Evolutionary conservation across 2,329 filamentous ascomycete genomes (phyloP).

Genomic region (Fusarium verticillioides): DNA sequence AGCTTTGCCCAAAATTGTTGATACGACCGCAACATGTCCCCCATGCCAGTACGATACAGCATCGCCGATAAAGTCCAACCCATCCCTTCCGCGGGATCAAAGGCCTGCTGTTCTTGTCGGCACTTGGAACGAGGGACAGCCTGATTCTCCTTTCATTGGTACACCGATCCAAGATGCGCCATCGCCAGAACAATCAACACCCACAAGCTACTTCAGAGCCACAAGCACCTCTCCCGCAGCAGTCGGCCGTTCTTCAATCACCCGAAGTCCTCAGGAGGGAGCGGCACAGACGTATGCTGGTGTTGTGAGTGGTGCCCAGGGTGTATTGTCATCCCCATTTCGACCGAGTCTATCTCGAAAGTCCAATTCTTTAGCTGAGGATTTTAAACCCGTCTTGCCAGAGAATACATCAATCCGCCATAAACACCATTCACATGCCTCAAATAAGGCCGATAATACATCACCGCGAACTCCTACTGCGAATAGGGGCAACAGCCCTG

Average conservation of each 20-base stretch:
- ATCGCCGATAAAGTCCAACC: conserved; percentile 41
- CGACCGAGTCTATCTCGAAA: conserved; percentile 17
- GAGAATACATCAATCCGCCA: conserved; percentile 9
- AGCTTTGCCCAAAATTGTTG: conserved; percentile 14
- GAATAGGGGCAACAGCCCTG: neutral
- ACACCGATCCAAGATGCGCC: conserved; percentile 42
- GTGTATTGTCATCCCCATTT: conserved; percentile 13
- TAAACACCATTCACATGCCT: conserved; percentile 1
- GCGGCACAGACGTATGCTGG: conserved; percentile 30
- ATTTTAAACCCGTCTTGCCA: neutral
- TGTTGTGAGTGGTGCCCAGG: conserved; percentile 14
- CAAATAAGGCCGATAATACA: conserved; percentile 32
- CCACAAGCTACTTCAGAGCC: conserved; percentile 35
- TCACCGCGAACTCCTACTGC: conserved; percentile 14
- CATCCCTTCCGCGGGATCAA: conserved; percentile 57
- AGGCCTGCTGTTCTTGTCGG: conserved; percentile 64
- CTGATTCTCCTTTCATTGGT: conserved; percentile 62
- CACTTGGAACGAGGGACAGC: conserved; percentile 72
- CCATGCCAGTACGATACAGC: conserved; percentile 51
- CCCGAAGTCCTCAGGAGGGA: conserved; percentile 27
- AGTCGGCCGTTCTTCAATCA: conserved; percentile 2
- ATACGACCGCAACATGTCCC: conserved; percentile 35
- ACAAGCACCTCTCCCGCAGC: conserved; percentile 21
- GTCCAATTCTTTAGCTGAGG: conserved; percentile 2
- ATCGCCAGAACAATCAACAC: conserved; percentile 25